Percentiles rank a stretch among this genome's conserved stretches.
Evolutionary conservation across 1,284 basidiomycete species (phyloP).

Genomic region (Ceratobasidium theobromae): DNA sequence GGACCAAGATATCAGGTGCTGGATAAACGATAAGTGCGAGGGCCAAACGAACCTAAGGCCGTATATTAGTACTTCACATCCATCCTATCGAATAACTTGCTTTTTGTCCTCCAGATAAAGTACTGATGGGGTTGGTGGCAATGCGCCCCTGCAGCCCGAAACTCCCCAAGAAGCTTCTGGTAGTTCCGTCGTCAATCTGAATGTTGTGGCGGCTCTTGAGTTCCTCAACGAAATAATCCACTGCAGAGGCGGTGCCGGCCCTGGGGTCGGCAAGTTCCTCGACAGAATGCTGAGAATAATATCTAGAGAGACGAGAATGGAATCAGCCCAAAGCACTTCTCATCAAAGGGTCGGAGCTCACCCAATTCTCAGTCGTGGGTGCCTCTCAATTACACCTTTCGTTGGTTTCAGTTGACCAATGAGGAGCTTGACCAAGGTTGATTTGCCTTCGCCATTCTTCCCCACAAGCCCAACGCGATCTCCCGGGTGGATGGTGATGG

Average conservation of each 20-base stretch:
- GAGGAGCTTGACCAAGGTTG: slow-evolving; percentile 55
- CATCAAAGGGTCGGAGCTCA: slow-evolving; percentile 44
- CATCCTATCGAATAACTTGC: slow-evolving; percentile 42
- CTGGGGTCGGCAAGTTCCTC: slow-evolving; percentile 48
- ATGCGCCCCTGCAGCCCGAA: slow-evolving; percentile 54
- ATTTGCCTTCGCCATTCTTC: slow-evolving; percentile 58
- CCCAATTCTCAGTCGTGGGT: slow-evolving; percentile 59
- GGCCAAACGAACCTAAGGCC: slow-evolving; percentile 47
- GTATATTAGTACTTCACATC: slow-evolving; percentile 34
- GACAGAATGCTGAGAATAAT: slow-evolving; percentile 59
- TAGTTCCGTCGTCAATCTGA: slow-evolving; percentile 48
- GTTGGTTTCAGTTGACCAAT: slow-evolving; percentile 54
- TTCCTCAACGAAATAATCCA: slow-evolving; percentile 48
- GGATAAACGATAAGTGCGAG: slow-evolving; percentile 53
- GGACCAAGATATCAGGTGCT: slow-evolving; percentile 56
- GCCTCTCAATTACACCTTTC: slow-evolving; percentile 57
- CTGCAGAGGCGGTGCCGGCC: slow-evolving; percentile 46
- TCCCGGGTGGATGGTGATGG: slow-evolving; percentile 58
- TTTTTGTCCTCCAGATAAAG: slow-evolving; percentile 64
- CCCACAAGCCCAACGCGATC: slow-evolving; percentile 63
- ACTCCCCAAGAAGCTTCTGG: slow-evolving; percentile 51
- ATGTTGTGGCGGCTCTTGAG: slow-evolving; percentile 39
- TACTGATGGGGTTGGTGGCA: slow-evolving; percentile 50
- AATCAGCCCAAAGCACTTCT: slow-evolving; percentile 26
- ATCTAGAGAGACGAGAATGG: slow-evolving; percentile 34